Evolutionary conservation across 1,284 basidiomycete species (phyloP).

Genomic region (Schizopora paradoxa): DNA sequence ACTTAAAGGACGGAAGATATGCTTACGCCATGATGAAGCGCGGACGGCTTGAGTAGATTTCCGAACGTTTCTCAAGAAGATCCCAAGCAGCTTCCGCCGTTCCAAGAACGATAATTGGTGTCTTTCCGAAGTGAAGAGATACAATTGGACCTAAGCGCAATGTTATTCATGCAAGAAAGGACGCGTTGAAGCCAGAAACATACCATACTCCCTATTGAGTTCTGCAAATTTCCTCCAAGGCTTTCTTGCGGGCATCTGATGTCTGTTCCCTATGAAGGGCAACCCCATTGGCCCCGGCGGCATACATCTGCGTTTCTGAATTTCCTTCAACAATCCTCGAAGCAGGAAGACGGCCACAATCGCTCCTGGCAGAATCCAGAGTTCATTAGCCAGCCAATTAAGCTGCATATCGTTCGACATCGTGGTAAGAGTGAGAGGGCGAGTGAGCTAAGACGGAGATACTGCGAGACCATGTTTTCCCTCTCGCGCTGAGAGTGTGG

Average conservation of each 20-base stretch:
- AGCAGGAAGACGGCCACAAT: too few species aligned
- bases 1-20: conserved; percentile 1
- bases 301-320: conserved; percentile 30
- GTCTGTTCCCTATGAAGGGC: conserved; percentile 42
- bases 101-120: conserved; percentile 45
- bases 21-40: conserved; percentile 40
- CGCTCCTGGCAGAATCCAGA: too few species aligned
- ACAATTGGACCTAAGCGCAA: conserved; percentile 41
- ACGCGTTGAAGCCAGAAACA: conserved; percentile 7
- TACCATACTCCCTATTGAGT: conserved; percentile 44
- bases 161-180: not conserved
- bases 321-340: too few species aligned
- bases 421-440: too few species aligned
- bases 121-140: conserved; percentile 47
- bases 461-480: too few species aligned
- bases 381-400: too few species aligned
- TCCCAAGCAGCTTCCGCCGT: conserved; percentile 49
- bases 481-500: too few species aligned
- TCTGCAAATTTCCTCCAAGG: conserved; percentile 47
- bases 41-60: conserved; percentile 46
- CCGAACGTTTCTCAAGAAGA: conserved; percentile 46
- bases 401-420: too few species aligned
- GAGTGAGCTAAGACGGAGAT: too few species aligned
- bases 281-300: conserved; percentile 41
- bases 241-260: conserved; percentile 41